Conservation (phyloP, 306 rosid genomes). For the Castanopsis chinensis region DNA sequence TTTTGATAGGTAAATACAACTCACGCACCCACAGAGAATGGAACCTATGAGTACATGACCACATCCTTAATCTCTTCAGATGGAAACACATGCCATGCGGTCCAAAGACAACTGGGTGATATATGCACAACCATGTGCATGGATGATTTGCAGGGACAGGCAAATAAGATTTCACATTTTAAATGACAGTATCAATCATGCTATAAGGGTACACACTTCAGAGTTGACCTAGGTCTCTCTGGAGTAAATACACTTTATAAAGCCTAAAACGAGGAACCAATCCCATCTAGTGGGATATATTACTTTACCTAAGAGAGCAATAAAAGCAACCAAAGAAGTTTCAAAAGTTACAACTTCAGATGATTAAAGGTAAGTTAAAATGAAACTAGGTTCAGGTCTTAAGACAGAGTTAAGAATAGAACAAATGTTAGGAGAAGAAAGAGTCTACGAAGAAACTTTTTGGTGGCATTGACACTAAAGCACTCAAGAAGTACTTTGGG, state of each 20-base stretch:
- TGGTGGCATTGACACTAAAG: not conserved
- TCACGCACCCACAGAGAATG: not conserved
- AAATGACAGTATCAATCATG: not conserved
- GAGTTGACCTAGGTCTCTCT: too few relatives aligned
- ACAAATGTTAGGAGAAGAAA: conserved; percentile 72
- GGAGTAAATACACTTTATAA: not conserved
- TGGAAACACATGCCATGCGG: not conserved
- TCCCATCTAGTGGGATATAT: not conserved
- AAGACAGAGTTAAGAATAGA: conserved; percentile 61
- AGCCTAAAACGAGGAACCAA: not conserved
- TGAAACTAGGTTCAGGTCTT: not conserved
- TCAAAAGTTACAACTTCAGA: not conserved
- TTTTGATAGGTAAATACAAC: not conserved
- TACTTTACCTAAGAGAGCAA: not conserved
- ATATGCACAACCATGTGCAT: not conserved
- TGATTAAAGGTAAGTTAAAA: not conserved
- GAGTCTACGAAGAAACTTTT: conserved; percentile 42
- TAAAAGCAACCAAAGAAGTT: not conserved
- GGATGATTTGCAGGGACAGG: not conserved
- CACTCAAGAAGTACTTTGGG: conserved; percentile 53
- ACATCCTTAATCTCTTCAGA: not conserved
- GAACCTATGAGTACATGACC: not conserved
- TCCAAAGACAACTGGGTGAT: not conserved
- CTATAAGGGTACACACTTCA: not conserved
- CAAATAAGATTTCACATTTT: not conserved